A percentile compares a stretch with the other conserved stretches of the same genome.
Conservation (phyloP, 352 stramenopile species). For the Elongisporangium senticosum region DNA sequence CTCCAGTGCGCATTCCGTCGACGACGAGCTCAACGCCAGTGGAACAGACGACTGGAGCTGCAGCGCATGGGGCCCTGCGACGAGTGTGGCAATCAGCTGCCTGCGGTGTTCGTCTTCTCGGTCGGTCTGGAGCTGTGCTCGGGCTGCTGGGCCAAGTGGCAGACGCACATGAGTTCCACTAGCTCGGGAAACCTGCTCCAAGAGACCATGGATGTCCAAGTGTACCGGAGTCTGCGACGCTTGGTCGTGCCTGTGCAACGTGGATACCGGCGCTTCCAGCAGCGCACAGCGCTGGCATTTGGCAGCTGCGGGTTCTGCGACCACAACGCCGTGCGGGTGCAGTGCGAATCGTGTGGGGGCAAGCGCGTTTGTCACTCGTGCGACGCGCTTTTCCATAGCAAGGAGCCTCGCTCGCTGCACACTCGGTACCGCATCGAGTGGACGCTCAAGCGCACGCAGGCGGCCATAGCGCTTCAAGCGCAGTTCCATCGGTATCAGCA, state of each 20-base stretch:
- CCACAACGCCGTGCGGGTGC: constrained; percentile 22
- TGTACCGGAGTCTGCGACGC: constrained; percentile 25
- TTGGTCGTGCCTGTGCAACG: constrained; percentile 24
- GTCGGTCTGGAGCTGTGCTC: constrained; percentile 24
- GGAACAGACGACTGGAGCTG: constrained; percentile 28
- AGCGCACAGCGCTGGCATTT: constrained; percentile 8
- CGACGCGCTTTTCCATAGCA: constrained; percentile 26
- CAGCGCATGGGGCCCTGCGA: constrained; percentile 27
- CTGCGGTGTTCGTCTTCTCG: constrained; percentile 31
- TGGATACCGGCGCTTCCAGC: constrained; percentile 33
- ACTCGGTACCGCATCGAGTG: constrained; percentile 21
- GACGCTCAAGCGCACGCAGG: constrained; percentile 17
- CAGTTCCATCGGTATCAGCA: constrained; percentile 34
- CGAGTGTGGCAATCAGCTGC: constrained; percentile 32
- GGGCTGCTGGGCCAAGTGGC: constrained; percentile 17
- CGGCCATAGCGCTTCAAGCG: constrained; percentile 34
- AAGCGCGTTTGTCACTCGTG: constrained; percentile 45
- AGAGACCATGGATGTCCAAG: constrained; percentile 19
- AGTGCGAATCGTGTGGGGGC: constrained; percentile 34
- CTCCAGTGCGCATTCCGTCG: constrained; percentile 44
- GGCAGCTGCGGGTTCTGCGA: constrained; percentile 41
- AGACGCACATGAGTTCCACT: constrained; percentile 4
- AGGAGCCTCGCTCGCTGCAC: constrained; percentile 9
- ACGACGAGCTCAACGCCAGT: constrained; percentile 18
- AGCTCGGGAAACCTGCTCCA: background rate